Percentiles rank a stretch among this genome's conserved stretches.
Conservation (phyloP, 306 rosid genomes). For the Parietaria judaica region DNA sequence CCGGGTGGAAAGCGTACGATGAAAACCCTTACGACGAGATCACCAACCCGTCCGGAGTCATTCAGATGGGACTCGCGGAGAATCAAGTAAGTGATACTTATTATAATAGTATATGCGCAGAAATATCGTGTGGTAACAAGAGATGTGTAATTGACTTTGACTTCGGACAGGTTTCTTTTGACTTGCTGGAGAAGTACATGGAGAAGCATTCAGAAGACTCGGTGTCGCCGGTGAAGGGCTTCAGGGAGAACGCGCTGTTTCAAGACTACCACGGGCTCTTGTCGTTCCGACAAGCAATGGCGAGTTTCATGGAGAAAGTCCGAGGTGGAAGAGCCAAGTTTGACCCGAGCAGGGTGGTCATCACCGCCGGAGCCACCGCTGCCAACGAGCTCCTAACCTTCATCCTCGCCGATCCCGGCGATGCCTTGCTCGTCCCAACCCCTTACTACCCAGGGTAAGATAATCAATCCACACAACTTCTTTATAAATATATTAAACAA, state of each 20-base stretch:
- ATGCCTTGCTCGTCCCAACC: slow-evolving; percentile 80
- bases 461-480: not conserved
- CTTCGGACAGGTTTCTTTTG: slow-evolving; percentile 70
- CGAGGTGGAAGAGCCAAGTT: slow-evolving; percentile 69
- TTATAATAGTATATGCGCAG: no score
- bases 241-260: slow-evolving; percentile 83
- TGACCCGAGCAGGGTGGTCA: slow-evolving; percentile 58
- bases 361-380: slow-evolving; percentile 97
- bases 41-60: slow-evolving; percentile 61
- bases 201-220: slow-evolving; percentile 49
- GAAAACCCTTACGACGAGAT: slow-evolving; percentile 68
- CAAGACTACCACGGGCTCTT: slow-evolving; percentile 91
- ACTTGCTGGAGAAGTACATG: slow-evolving; percentile 62
- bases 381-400: slow-evolving; percentile 87
- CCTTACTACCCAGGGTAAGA: slow-evolving; percentile 94
- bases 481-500: no score
- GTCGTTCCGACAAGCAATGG: slow-evolving; percentile 81
- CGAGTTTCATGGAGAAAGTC: slow-evolving; percentile 74
- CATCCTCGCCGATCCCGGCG: slow-evolving; percentile 83
- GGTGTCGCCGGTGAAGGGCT: slow-evolving; percentile 34
- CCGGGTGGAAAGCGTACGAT: slow-evolving; percentile 94
- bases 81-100: slow-evolving; percentile 58
- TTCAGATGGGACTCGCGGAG: slow-evolving; percentile 93
- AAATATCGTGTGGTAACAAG: no score
- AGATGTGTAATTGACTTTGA: not conserved